These are phyloP conservation scores for Cylindrotheca fusiformis DNA, from an alignment of 108 stramenopile species.

Conservation along the genomic window DNA sequence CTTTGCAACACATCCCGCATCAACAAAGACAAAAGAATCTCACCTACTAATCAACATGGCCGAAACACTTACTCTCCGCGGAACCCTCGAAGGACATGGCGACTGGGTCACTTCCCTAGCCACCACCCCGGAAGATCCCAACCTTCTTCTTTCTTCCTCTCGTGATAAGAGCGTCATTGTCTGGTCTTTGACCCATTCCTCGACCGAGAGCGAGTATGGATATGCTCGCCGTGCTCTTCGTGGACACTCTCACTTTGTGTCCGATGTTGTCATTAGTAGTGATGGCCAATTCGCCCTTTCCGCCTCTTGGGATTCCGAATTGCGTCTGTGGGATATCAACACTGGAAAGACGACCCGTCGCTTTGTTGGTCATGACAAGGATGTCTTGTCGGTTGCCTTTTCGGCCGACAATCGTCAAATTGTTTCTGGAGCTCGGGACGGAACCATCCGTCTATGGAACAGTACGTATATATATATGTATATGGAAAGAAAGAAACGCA, in stretches of 20 bases:
- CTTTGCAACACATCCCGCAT: neutral
- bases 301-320: constrained; percentile 97
- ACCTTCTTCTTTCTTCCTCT: constrained; percentile 95
- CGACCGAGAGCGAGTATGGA: constrained; percentile 79
- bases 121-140: constrained; percentile 97
- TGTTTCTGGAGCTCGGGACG: constrained; percentile 96
- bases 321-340: constrained; percentile 98
- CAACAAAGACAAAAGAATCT: neutral
- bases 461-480: constrained; percentile 28
- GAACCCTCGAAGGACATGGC: constrained; percentile 89
- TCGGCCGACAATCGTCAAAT: constrained; percentile 99
- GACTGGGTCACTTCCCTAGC: constrained; percentile 99
- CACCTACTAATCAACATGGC: constrained; percentile 63
- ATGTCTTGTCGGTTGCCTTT: constrained; percentile 98
- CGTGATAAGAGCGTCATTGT: constrained; percentile 98
- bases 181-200: constrained; percentile 88
- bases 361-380: constrained; percentile 99
- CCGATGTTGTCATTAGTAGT: constrained; percentile 94
- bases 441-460: constrained; percentile 99
- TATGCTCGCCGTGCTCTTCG: constrained; percentile 94
- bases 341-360: constrained; percentile 96
- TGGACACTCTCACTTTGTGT: constrained; percentile 99
- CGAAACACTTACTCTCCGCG: constrained; percentile 92
- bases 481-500: too few species aligned
- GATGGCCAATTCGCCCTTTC: constrained; percentile 98